Evolutionary conservation across 225 moss, liverwort and hornwort genomes (phyloP), one percentile per base, ranked within the genome.

Genomic region (Lunularia cruciata): DNA sequence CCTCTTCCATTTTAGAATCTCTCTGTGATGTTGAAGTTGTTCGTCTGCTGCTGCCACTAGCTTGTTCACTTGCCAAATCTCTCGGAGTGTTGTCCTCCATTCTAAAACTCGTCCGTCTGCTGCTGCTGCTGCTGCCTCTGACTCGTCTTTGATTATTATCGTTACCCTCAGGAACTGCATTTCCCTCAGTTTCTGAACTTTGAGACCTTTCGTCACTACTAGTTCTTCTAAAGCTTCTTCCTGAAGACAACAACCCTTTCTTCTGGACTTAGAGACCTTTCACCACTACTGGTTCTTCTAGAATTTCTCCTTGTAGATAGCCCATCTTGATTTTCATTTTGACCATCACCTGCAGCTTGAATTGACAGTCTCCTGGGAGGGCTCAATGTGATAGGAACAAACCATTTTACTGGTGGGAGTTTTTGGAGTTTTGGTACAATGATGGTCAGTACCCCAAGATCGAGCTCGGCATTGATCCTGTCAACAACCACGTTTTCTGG

Each of bases 371-470:
- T 65, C 31, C 65, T 31, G 28, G n/a, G n/a, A n/a, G n/a, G n/a
- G n/a, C 56, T 30, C 12, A 12, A 11, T 4, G 20, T 58, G 25
- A 70, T 64, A 3, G 78, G 73, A 33, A 78, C 47, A 47, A 73
- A 78, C 78, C 78, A 78, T 63, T 73, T 52, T 26, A 78, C 7
- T 0, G 78, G 34, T 3, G 63, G 69, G 25, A 58, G 43, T 18
- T 47, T 69, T 49, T 58, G 69, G 8, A 65, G 1, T 59, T 78
- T 78, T 1, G 78, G 78, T 31, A 73, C 64, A 26, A 51, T 73
- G 22, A 78, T 57, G 37, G 78, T 78, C 63, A 78, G 47, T 3
- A 78, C 78, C 33, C 78, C 78, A 20, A 63, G 63, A 57, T 78
- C 73, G 55, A 78, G 78, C 58, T 58, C 39, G 1, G 78, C 78